These are phyloP conservation scores for Graphium sp. DNA, from an alignment of 2,329 filamentous ascomycete species.

Conservation along the genomic window DNA sequence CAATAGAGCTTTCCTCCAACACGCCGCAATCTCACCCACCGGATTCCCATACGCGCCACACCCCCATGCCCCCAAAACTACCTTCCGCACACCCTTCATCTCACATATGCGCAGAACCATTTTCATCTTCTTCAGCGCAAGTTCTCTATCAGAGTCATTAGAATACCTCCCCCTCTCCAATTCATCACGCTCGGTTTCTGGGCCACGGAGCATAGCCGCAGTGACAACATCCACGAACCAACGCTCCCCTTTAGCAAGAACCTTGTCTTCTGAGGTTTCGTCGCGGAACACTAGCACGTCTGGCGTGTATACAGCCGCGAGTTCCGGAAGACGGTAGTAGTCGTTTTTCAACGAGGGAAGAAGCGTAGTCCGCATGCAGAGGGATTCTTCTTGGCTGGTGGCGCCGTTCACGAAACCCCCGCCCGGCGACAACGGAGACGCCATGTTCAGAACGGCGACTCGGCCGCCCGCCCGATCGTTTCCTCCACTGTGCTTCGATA, in stretches of 20 bases:
- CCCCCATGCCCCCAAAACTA: slow-evolving; percentile 48
- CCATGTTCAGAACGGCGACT: slow-evolving; percentile 46
- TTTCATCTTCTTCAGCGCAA: slow-evolving; percentile 36
- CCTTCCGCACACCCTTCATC: slow-evolving; percentile 22
- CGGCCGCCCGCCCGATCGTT: slow-evolving; percentile 3
- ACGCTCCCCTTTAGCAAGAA: slow-evolving; percentile 25
- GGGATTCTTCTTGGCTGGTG: slow-evolving; percentile 41
- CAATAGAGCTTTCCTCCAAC: slow-evolving; percentile 24
- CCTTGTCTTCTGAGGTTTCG: slow-evolving; percentile 15
- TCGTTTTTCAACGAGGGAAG: slow-evolving; percentile 38
- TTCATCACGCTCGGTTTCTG: slow-evolving; percentile 25
- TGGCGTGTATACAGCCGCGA: slow-evolving; percentile 35
- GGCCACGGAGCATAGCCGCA: slow-evolving; percentile 40
- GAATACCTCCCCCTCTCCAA: slow-evolving; percentile 18
- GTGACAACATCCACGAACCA: slow-evolving; percentile 42
- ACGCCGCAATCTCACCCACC: slow-evolving; percentile 35
- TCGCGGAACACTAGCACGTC: slow-evolving; percentile 42
- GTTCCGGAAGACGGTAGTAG: slow-evolving; percentile 42
- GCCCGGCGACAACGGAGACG: slow-evolving; percentile 41
- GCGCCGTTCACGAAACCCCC: slow-evolving; percentile 44
- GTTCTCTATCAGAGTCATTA: slow-evolving; percentile 28
- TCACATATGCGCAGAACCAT: slow-evolving; percentile 35
- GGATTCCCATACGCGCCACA: slow-evolving; percentile 49
- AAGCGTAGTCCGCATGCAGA: slow-evolving; percentile 43
- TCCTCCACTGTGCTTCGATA: neutral